phyloP scores from a whole-genome alignment of 176 grass and related monocot genomes.

The Pontederia paniculata region DNA sequence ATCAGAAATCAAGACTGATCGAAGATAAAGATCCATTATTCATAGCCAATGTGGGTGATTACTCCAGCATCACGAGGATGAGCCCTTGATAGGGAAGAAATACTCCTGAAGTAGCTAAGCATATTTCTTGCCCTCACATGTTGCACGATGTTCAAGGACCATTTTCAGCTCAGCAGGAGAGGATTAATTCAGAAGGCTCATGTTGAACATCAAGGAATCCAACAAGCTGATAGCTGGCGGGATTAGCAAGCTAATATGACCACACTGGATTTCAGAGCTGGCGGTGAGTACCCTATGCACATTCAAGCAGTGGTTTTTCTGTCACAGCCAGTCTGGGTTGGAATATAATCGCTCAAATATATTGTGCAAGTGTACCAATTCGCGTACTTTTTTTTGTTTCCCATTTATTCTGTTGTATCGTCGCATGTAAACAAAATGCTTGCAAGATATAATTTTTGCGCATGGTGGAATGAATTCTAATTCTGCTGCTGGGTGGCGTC shows the following conservation, averaged over 20 bases:
- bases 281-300: no score
- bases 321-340: no score
- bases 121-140: not conserved
- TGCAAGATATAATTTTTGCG: no score
- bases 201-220: not conserved
- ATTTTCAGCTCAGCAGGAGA: not conserved
- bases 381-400: no score
- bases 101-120: not conserved
- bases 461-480: slow-evolving; percentile 9
- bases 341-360: no score
- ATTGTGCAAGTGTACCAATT: no score
- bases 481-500: not conserved
- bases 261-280: no score
- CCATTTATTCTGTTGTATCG: no score
- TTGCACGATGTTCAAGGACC: not conserved
- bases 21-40: slow-evolving; percentile 82
- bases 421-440: no score
- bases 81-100: slow-evolving; percentile 19
- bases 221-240: not conserved
- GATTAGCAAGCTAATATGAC: not conserved
- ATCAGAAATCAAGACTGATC: slow-evolving; percentile 27
- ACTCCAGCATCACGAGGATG: slow-evolving; percentile 60
- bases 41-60: slow-evolving; percentile 87
- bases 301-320: no score
- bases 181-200: not conserved